Base-by-base conservation (phyloP, 768 basidiomycete species). In the Scleroderma bovista region DNA sequence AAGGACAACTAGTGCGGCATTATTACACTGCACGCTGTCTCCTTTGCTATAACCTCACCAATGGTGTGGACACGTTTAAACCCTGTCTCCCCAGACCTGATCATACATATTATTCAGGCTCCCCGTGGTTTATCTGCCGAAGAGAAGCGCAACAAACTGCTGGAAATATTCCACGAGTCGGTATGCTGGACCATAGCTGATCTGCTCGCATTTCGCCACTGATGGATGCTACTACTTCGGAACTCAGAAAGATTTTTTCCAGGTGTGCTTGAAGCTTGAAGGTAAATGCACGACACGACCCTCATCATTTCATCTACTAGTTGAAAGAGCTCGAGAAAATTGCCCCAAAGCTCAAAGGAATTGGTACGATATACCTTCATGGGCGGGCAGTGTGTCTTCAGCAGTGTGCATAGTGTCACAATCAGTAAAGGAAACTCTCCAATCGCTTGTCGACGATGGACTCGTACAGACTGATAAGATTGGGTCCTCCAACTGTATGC, bases 141-240 rank as follows among this genome's bases (percentile, higher is more conserved):
- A 59, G 93, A 96, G 67, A 96, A 97, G 69, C 85, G 88, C 60
- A 75, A 83, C 51, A 92, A 88, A 64, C 67, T 97, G 48, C 68
- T 95, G 17, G 93, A 94, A 69, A 90, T 97, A 56, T 95, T 97
- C 60, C 92, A 93, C 59, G 93, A 97, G 67, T 84, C 86, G 15
- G 92, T 91, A 60, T 52, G 47, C 51, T 42, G 13, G 19, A n/a
- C 13, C 44, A 32, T 17, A 29, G n/a, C n/a, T n/a, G n/a, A n/a
- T n/a, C n/a, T n/a, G 31, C 16, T 26, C 19, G 10, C 34, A 24
- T 40, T 19, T 41, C 17, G 34, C 44, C 20, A 3, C 12, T 15
- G 34, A 13, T 12, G 31, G 47, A 29, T 6, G 43, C 44, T 56
- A 49, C 29, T 44, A 17, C 24, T 36, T 22, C n/a, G n/a, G 32